Evolutionary conservation across 1,284 basidiomycete species (phyloP), one percentile per base, ranked within the genome.

Genomic region (Bjerkandera adusta): DNA sequence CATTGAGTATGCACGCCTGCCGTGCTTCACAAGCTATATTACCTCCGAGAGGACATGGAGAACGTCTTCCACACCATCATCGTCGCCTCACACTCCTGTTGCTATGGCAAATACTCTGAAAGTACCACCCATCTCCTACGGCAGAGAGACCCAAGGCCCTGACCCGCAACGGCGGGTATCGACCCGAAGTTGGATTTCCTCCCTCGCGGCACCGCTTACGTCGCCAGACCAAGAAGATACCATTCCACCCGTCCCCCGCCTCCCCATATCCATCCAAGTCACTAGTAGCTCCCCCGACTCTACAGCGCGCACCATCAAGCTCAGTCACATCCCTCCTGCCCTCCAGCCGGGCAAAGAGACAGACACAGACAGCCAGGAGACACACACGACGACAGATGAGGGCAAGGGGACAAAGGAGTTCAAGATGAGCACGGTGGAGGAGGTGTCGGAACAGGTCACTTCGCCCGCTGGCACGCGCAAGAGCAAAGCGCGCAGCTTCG

Each of bases 401-500:
- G 20, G 29, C 21, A 20, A 45, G 36, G 29, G 21, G 21, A 39
- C n/a, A n/a, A 24, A 40, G 4, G 22, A 26, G 11, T 30, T 40
- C 26, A 39, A 27, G 27, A 47, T 51, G 50, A 45, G 36, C 26
- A 47, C 47, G 16, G 36, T 49, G 27, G 39, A 49, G 11, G 48
- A 50, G 33, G 45, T 41, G 8, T 20, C 51, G 36, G 45, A 53
- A 38, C 37, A 36, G 22, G 30, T 45, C 15, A 41, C n/a, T 33
- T 24, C 43, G 16, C 46, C 39, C 12, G 11, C 41, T 2, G 41
- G 25, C 12, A 22, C 46, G 15, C 34, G 43, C n/a, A 39, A 44
- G 25, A 48, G 50, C 30, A 54, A 45, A 30, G 50, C 50, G 15
- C 47, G 48, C n/a, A 50, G 44, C 42, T 25, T 52, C 24, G 50